Conservation (phyloP, 2,329 filamentous ascomycete genomes). For the Pseudogymnoascus verrucosus region DNA sequence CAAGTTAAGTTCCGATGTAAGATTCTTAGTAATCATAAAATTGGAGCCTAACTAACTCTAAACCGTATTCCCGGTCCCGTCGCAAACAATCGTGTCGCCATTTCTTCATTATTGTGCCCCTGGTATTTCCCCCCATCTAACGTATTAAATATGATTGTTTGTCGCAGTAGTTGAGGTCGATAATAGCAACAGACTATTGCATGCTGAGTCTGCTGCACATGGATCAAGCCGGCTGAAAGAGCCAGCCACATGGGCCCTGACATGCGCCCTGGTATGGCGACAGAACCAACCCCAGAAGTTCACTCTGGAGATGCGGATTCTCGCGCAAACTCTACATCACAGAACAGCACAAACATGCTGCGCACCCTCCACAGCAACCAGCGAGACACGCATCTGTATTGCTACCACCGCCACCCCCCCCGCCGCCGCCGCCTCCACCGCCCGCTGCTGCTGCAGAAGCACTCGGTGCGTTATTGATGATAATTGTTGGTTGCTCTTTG, state of each 20-base stretch:
- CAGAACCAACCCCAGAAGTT: neutral
- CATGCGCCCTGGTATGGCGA: neutral
- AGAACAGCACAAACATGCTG: neutral
- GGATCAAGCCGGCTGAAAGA: neutral
- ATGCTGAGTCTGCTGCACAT: neutral
- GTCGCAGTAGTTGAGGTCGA: neutral
- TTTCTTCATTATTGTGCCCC: neutral
- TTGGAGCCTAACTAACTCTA: neutral
- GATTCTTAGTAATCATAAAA: neutral
- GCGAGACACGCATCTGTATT: neutral
- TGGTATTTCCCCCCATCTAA: neutral
- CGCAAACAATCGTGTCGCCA: neutral
- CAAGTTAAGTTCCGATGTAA: neutral
- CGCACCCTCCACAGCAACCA: neutral
- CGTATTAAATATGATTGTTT: neutral
- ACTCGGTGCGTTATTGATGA: neutral
- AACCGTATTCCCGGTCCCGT: neutral
- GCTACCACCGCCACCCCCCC: neutral
- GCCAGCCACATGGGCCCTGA: neutral
- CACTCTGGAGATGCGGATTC: neutral
- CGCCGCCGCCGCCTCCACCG: neutral
- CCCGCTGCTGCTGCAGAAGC: neutral
- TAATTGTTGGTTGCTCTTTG: neutral
- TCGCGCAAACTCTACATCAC: conserved; percentile 24
- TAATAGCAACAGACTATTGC: neutral